These are phyloP conservation scores for Pilatotrama ljubarskyi DNA, from an alignment of 768 basidiomycete genomes.

Conservation along the genomic window DNA sequence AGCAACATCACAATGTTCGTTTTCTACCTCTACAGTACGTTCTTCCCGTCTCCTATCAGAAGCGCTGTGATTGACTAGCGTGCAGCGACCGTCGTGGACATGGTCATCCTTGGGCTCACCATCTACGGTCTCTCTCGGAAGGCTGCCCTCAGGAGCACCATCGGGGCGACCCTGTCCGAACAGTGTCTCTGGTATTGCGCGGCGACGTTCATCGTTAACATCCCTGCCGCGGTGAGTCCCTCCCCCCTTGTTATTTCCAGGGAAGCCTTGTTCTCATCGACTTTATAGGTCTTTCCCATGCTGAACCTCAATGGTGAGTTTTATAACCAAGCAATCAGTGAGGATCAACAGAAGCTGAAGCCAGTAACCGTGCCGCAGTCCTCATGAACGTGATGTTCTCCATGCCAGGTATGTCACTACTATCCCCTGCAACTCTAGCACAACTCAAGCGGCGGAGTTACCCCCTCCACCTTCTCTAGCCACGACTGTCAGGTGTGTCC, in stretches of 20 bases:
- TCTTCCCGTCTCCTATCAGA: background rate
- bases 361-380: background rate
- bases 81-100: slow-evolving; percentile 12
- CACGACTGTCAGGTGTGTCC: slow-evolving; percentile 2
- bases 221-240: slow-evolving; percentile 10
- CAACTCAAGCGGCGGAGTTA: no score
- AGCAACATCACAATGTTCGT: slow-evolving; percentile 13
- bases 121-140: slow-evolving; percentile 9
- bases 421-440: no score
- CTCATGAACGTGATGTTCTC: slow-evolving; percentile 20
- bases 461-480: background rate
- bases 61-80: background rate
- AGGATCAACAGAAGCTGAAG: background rate
- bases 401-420: slow-evolving; percentile 5
- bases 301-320: slow-evolving; percentile 14
- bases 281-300: background rate
- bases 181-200: slow-evolving; percentile 17
- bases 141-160: slow-evolving; percentile 6
- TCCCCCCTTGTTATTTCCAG: background rate
- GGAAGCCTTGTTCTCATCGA: background rate
- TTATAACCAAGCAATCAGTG: no score
- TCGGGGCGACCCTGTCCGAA: slow-evolving; percentile 11
- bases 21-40: slow-evolving; percentile 19
- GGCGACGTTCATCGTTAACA: slow-evolving; percentile 12
- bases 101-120: slow-evolving; percentile 11